These are phyloP conservation scores for Xylaria digitata DNA, from an alignment of 2,329 filamentous ascomycete genomes.

Conservation along the genomic window DNA sequence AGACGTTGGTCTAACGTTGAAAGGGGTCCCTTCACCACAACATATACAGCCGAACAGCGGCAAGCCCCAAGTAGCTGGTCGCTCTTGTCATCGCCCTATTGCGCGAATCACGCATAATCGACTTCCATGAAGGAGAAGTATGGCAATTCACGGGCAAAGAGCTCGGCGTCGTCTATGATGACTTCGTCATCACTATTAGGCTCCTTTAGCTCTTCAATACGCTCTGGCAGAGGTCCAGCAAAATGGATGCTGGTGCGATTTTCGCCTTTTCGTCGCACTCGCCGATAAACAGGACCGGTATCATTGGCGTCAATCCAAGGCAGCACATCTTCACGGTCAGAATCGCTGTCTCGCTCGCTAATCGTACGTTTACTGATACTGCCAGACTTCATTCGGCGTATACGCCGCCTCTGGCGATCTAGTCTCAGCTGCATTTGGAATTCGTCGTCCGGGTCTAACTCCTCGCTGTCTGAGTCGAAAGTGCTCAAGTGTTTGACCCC, in stretches of 20 bases:
- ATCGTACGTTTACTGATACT: slow-evolving; percentile 53
- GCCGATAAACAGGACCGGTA: slow-evolving; percentile 41
- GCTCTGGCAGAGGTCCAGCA: slow-evolving; percentile 45
- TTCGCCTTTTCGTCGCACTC: slow-evolving; percentile 49
- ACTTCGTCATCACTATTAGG: slow-evolving; percentile 50
- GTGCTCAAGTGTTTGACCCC: slow-evolving; percentile 47
- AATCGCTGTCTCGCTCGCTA: slow-evolving; percentile 52
- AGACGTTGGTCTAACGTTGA: not conserved
- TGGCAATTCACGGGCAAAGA: slow-evolving; percentile 49
- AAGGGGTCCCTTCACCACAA: not conserved
- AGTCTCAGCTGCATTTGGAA: slow-evolving; percentile 42
- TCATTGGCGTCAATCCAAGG: slow-evolving; percentile 47
- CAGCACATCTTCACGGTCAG: slow-evolving; percentile 49
- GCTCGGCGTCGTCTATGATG: slow-evolving; percentile 48
- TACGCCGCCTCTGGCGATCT: slow-evolving; percentile 43
- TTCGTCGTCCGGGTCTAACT: slow-evolving; percentile 45
- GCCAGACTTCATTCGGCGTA: slow-evolving; percentile 50
- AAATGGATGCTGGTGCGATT: slow-evolving; percentile 50
- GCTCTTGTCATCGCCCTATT: slow-evolving; percentile 28
- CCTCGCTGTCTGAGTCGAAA: slow-evolving; percentile 46
- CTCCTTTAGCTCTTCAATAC: slow-evolving; percentile 51
- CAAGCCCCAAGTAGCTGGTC: not conserved
- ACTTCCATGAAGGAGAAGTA: slow-evolving; percentile 52
- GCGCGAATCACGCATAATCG: slow-evolving; percentile 43
- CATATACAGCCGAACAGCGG: slow-evolving; percentile 6